Percentiles rank a stretch among this genome's conserved stretches.
phyloP scores from a whole-genome alignment of 176 grass and related monocot genomes.

The Avena sativa region DNA sequence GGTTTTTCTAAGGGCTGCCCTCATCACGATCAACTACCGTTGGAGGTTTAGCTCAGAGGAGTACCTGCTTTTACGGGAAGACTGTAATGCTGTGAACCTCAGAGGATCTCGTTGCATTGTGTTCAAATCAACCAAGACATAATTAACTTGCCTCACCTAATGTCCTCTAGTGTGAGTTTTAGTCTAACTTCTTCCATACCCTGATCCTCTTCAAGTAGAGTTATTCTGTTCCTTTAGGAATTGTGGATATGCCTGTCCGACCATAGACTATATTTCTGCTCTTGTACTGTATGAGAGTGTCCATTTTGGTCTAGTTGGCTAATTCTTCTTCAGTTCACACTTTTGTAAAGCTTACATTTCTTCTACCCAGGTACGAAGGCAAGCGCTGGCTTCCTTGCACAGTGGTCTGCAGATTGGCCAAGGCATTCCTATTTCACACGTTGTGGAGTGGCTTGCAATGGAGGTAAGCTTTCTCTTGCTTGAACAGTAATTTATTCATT shows the following conservation, averaged over 20 bases:
- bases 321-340: constrained; percentile 35
- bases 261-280: constrained; percentile 21
- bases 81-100: not conserved
- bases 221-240: constrained; percentile 1
- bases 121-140: constrained; percentile 1
- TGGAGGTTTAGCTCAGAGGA: not conserved
- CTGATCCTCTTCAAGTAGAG: not conserved
- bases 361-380: constrained; percentile 79
- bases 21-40: not conserved
- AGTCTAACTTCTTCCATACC: constrained; percentile 20
- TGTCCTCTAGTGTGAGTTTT: not conserved
- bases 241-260: constrained; percentile 1
- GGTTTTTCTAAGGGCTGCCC: not conserved
- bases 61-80: not conserved
- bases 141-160: not conserved
- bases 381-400: constrained; percentile 85
- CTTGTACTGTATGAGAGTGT: constrained; percentile 6
- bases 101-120: not conserved
- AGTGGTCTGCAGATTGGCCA: constrained; percentile 84
- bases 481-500: constrained; percentile 27
- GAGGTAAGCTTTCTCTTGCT: constrained; percentile 64
- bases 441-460: constrained; percentile 81
- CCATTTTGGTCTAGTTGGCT: constrained; percentile 24
- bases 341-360: constrained; percentile 34
- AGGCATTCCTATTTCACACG: constrained; percentile 83